Evolutionary conservation across 192 early-diverging fungal genomes (phyloP), one percentile per base, ranked within the genome.

Genomic region (Piromyces sp.): DNA sequence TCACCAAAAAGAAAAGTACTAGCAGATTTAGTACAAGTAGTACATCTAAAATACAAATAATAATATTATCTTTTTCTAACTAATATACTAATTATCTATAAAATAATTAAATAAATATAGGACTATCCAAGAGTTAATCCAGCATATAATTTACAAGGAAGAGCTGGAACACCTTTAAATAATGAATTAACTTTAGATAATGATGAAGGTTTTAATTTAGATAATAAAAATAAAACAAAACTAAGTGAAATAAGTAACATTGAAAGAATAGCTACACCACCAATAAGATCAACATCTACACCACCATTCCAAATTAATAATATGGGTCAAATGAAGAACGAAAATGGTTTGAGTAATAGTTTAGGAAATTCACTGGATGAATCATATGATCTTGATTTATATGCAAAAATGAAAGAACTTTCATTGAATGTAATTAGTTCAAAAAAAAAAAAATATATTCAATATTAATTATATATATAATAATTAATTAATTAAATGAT

Each of bases 281-380:
- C 89, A 5, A 86, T 87, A 26, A 89, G 93, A 28, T 86, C 92
- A 5, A 88, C 91, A 6, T 93, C 92, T 3, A 94, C 93, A 4
- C 93, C 93, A 7, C 93, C 93, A 13, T 85, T 86, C 30, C 88
- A 88, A 51, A 83, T 82, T 58, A 86, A n/a, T 68, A 68, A 68
- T 68, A 68, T 68, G 4, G 26, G 26, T 68, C 51, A 68, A 68
- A 68, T 68, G 26, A 68, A 68, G n/a, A 68, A 68, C n/a, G 51
- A 68, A 5, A n/a, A n/a, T n/a, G 17, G 7, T 68, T 68, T 68
- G n/a, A 68, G 17, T 17, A 68, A 68, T 68, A 68, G 42, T 22
- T 51, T 51, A 22, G 42, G 42, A 15, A 51, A 51, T 51, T 51
- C 51, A 3, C n/a, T 68, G n/a, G 51, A 68, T 22, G 26, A 68